Evolutionary conservation across 257 asterid species (phyloP), one percentile per base, ranked within the genome.

Genomic region (Solanum virginianum): DNA sequence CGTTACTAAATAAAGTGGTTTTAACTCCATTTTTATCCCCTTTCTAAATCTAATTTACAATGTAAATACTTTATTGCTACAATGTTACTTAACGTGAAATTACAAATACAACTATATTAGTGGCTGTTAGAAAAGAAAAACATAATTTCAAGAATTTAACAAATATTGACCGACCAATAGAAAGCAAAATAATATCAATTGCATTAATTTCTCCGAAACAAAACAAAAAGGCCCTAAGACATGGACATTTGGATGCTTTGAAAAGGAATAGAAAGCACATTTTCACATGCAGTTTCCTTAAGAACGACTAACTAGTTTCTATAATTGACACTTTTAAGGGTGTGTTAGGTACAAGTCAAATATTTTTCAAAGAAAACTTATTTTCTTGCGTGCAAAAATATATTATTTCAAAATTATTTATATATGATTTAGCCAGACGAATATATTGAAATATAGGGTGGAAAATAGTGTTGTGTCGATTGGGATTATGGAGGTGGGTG

Each of bases 311-410:
- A 53, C 15, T 53, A 39, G 5, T 39, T 39, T 39, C 29, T 70
- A 14, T 22, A 22, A 22, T n/a, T 7, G 81, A 74, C 43, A 14
- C 2, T 45, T 63, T 3, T 17, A 36, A 36, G 41, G 41, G 41
- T 5, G 41, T 36, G 6, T 36, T 36, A 36, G 41, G 41, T 36
- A 36, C 6, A 59, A 59, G 3, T 8, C 20, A 20, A 59, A 59
- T 0, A 20, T 0, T 59, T 59, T 10, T 1, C 0, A 59, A 59
- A 59, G 1, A 59, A n/a, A n/a, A n/a, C 0, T 59, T 60, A n/a
- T 60, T 10, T n/a, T 59, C 2, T 60, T 10, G 15, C 1, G 8
- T 11, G 1, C 0, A 60, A 60, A 60, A 4, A 4, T 10, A 63
- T 63, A 63, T 63, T 63, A 24, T 63, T 26, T 26, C 0, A 24